Evolutionary conservation across 164 flowering plant species (phyloP).

Genomic region (Nelumbo lutea): DNA sequence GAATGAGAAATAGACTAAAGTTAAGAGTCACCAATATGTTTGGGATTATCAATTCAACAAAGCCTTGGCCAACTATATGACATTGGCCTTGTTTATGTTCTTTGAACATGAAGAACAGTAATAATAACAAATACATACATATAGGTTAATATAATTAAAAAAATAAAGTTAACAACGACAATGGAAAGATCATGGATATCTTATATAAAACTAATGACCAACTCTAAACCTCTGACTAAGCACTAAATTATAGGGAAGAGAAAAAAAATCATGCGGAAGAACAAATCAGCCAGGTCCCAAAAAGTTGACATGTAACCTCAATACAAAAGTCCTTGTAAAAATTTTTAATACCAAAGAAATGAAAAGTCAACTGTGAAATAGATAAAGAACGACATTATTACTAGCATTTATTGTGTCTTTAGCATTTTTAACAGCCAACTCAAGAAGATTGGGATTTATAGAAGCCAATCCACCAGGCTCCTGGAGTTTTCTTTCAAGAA

Average conservation of each 20-base stretch:
- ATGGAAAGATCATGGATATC: neutral
- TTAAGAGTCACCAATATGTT: no score
- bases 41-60: no score
- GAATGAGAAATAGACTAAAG: no score
- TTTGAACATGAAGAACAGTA: no score
- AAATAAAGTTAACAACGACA: neutral
- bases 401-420: constrained; percentile 54
- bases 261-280: neutral
- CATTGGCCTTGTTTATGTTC: no score
- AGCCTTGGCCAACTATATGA: no score
- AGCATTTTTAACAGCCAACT: constrained; percentile 75
- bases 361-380: neutral
- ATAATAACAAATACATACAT: no score
- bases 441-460: constrained; percentile 59
- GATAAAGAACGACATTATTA: constrained; percentile 10
- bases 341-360: neutral
- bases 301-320: neutral
- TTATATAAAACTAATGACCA: neutral
- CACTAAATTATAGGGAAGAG: neutral
- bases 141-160: no score
- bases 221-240: no score
- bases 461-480: constrained; percentile 74
- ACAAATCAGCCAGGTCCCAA: neutral
- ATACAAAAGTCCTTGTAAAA: neutral
- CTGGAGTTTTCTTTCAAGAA: constrained; percentile 77